Base-by-base conservation (phyloP, 2,329 filamentous ascomycete species). In the Fusarium sublunatum region DNA sequence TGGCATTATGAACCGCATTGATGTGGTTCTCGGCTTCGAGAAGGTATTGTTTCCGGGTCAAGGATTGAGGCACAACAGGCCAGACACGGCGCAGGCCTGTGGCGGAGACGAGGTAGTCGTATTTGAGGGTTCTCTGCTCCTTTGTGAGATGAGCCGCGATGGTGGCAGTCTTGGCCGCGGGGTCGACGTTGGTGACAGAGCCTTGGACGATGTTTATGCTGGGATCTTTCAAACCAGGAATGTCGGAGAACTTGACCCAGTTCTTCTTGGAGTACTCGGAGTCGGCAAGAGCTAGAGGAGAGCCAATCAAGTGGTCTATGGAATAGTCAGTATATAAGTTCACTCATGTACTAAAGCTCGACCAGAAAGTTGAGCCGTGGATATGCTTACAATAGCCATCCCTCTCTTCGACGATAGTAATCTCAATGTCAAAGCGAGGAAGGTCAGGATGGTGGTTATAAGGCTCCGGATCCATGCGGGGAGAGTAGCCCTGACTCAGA, bases 341-440 rank as follows among this genome's bases (percentile, higher is more conserved):
- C 34, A 25, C 19, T 36, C 41, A 13, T n/a, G 10, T 24, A 12
- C 11, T 8, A 7, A 35, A 19, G 24, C 4, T 9, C 3, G 25
- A n/a, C 24, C 28, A 24, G 42, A n/a, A 25, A 34, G 15, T 22
- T 29, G 40, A 38, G 19, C 28, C 11, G 10, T 6, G 6, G 15
- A 7, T 38, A 64, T 7, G 76, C 88, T 68, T 79, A 93, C 90
- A 93, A 74, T 87, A 93, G n/a, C 91, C 91, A 79, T 93, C 91
- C n/a, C 89, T 81, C 74, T 93, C 89, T 69, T 93, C 90, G 24
- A 91, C 86, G 22, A 93, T 83, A 22, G 89, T 92, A 46, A 93
- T 87, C 34, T 92, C 83, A 12, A 91, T 75, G 2, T 85, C 81
- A 40, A 89, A 79, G 24, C 78, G 80, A 40, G 79, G 78, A 19